phyloP scores from a whole-genome alignment of 495 filamentous ascomycete species.

The Penicillium roqueforti region DNA sequence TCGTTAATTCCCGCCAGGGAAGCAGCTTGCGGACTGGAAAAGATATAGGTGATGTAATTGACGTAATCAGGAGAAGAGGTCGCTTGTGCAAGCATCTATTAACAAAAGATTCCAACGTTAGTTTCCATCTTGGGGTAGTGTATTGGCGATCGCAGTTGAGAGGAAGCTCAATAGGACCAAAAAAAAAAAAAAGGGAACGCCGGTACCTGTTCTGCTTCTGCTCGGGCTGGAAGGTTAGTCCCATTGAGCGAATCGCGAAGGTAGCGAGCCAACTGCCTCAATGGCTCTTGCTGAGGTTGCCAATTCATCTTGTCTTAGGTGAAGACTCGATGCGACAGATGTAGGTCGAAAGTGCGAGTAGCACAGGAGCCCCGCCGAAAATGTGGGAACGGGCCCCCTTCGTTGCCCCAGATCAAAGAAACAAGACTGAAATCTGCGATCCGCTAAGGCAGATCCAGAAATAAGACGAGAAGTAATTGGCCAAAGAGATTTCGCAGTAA shows the following conservation, averaged over 20 bases:
- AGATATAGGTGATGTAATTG: slow-evolving; percentile 92
- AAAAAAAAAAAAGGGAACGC: slow-evolving; percentile 15
- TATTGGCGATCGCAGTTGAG: not conserved
- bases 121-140: not conserved
- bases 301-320: slow-evolving; percentile 66
- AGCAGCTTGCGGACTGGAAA: slow-evolving; percentile 64
- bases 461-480: slow-evolving; percentile 2
- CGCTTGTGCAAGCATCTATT: slow-evolving; percentile 89
- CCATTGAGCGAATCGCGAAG: slow-evolving; percentile 88
- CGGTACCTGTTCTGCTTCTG: slow-evolving; percentile 61
- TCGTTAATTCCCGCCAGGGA: slow-evolving; percentile 50
- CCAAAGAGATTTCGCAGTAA: not conserved
- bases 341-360: slow-evolving; percentile 27
- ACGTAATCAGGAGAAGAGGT: slow-evolving; percentile 89
- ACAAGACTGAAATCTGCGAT: slow-evolving; percentile 7
- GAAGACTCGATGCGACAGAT: slow-evolving; percentile 17
- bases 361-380: slow-evolving; percentile 31
- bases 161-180: slow-evolving; percentile 6
- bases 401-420: slow-evolving; percentile 20
- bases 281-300: slow-evolving; percentile 83
- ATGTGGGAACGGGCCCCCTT: slow-evolving; percentile 27
- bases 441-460: not conserved
- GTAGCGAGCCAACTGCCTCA: slow-evolving; percentile 83
- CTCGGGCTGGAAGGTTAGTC: slow-evolving; percentile 68
- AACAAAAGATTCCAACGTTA: not conserved